Percentiles rank a stretch among this genome's conserved stretches.
Conservation (phyloP, 2,329 filamentous ascomycete genomes). For the Venturia effusa region DNA sequence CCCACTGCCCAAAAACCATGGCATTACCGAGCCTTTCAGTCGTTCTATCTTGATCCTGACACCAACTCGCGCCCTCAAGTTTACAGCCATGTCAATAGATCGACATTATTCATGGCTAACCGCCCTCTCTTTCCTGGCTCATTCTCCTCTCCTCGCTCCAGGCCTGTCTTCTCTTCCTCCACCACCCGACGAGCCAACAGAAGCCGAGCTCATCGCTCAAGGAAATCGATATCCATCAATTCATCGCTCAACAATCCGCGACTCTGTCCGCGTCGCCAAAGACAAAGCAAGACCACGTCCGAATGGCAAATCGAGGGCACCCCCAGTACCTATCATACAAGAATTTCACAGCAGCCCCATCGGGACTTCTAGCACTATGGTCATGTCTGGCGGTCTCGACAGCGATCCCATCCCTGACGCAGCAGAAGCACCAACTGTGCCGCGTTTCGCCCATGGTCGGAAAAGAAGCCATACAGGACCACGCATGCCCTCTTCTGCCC, state of each 20-base stretch:
- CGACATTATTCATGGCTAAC: slow-evolving; percentile 94
- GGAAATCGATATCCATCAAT: slow-evolving; percentile 32
- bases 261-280: slow-evolving; percentile 85
- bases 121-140: slow-evolving; percentile 85
- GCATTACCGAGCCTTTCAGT: slow-evolving; percentile 56
- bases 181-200: slow-evolving; percentile 32
- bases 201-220: background rate
- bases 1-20: slow-evolving; percentile 61
- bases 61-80: slow-evolving; percentile 86
- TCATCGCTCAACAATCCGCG: slow-evolving; percentile 56
- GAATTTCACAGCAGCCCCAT: slow-evolving; percentile 5
- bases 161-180: slow-evolving; percentile 52
- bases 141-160: slow-evolving; percentile 71
- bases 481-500: slow-evolving; percentile 5
- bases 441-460: slow-evolving; percentile 60
- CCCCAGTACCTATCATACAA: slow-evolving; percentile 18
- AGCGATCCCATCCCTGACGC: slow-evolving; percentile 43
- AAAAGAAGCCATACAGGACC: slow-evolving; percentile 16
- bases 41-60: slow-evolving; percentile 92
- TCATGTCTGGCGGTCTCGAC: background rate
- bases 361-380: slow-evolving; percentile 7
- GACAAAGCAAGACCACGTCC: slow-evolving; percentile 41
- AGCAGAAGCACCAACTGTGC: slow-evolving; percentile 62
- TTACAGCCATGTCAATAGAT: slow-evolving; percentile 73
- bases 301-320: slow-evolving; percentile 17